Base-by-base conservation (phyloP, 208 protist genomes). In the Spironucleus salmonicida region DNA sequence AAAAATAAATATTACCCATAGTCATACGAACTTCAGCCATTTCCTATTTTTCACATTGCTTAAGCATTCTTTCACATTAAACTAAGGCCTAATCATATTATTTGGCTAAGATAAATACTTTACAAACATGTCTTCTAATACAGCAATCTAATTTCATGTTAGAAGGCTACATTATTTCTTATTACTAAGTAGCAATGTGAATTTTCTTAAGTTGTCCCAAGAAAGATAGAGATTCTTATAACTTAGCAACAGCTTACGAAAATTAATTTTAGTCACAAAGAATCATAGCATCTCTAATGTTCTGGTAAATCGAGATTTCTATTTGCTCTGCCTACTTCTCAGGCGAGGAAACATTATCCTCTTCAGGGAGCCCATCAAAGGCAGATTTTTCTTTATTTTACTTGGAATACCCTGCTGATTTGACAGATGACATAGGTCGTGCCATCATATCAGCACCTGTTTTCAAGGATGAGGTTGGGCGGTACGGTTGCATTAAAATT, bases 271-370 rank as follows among this genome's bases (percentile, higher is more conserved):
- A 7, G 2, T n/a, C n/a, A 35, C 30, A n/a, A 26, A 35, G 4
- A 27, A 11, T n/a, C 64, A 71, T 71, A 42, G 30, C 64, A 45
- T 71, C 64, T 11, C 64, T 9, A 49, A 71, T 35, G 34, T 15
- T 19, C 40, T 71, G 15, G n/a, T 15, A 42, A 42, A 71, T 71
- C n/a, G 13, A 2, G 19, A 45, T 4, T 35, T 71, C 64, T 35
- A 71, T 71, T 2, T 15, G 38, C 26, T 71, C 64, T 11, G 64
- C 64, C 4, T 45, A 45, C 64, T 71, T n/a, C 45, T 71, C 64
- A 23, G 64, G 64, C 15, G n/a, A 49, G 4, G 13, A n/a, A 29
- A n/a, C 15, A 9, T 19, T n/a, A 19, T n/a, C 30, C 38, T 71
- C 64, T 15, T n/a, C 9, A 45, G 64, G 64, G 7, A 71, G n/a